phyloP scores from a whole-genome alignment of 495 filamentous ascomycete genomes.

The Neurospora cerealis region DNA sequence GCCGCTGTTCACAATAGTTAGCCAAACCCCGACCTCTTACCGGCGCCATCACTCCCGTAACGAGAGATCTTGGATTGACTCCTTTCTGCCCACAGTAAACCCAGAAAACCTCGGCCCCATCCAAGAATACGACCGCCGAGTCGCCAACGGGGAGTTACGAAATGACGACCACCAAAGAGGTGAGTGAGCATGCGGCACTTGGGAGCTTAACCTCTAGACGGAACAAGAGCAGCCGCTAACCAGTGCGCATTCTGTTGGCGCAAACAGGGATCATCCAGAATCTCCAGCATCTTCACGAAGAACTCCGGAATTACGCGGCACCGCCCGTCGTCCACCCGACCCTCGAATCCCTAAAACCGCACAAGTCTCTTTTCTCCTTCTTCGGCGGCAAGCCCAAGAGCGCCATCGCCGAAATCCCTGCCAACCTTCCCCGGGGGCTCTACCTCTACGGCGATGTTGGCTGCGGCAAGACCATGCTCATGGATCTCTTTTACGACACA shows the following conservation, averaged over 20 bases:
- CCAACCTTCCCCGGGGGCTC: constrained; percentile 71
- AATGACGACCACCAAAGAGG: constrained; percentile 90
- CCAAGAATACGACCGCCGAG: constrained; percentile 75
- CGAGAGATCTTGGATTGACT: background rate
- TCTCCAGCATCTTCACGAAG: constrained; percentile 82
- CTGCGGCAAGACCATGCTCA: constrained; percentile 98
- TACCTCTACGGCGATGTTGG: constrained; percentile 98
- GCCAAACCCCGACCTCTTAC: background rate
- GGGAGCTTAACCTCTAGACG: background rate
- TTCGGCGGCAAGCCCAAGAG: constrained; percentile 42
- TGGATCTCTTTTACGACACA: constrained; percentile 98
- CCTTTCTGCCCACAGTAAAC: constrained; percentile 7
- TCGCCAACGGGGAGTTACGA: constrained; percentile 56
- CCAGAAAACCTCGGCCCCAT: constrained; percentile 56
- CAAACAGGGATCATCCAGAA: constrained; percentile 68
- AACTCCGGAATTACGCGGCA: constrained; percentile 62
- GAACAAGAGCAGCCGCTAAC: background rate
- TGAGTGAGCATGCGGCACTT: constrained; percentile 35
- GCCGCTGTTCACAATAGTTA: constrained; percentile 22
- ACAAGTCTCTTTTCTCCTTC: constrained; percentile 58
- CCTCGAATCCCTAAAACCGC: constrained; percentile 57
- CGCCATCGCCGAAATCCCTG: constrained; percentile 45
- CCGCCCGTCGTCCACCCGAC: constrained; percentile 67
- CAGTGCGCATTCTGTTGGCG: background rate
- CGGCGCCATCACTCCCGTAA: background rate